Conservation (phyloP, 176 grass and related monocot species). For the Carex parvula region DNA sequence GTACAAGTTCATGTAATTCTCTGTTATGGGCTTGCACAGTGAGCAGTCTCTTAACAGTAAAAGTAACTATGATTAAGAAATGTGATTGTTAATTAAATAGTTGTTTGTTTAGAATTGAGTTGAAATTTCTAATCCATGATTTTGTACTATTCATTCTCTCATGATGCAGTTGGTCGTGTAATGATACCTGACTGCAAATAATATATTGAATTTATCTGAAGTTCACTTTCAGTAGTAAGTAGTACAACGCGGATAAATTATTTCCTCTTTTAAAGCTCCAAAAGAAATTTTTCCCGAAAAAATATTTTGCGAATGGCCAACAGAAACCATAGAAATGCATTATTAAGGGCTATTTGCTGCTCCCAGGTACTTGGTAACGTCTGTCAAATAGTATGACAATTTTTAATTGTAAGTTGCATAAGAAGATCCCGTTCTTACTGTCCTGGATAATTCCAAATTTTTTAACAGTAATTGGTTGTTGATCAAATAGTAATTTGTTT, state of each 20-base stretch:
- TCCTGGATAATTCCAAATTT: not conserved
- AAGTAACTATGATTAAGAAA: not conserved
- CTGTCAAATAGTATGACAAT: not conserved
- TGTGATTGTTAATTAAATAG: not conserved
- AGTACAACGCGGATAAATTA: not conserved
- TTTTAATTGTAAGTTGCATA: not conserved
- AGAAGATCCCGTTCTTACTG: not conserved
- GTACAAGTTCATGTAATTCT: conserved; percentile 9
- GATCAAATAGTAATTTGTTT: not conserved
- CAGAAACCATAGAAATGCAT: not conserved
- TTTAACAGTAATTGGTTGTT: not conserved
- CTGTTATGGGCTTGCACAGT: not conserved
- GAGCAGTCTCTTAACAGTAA: not conserved
- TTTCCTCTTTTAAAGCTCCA: not conserved
- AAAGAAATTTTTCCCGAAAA: not conserved
- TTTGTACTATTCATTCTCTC: not conserved
- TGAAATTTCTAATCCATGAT: not conserved
- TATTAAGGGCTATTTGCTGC: not conserved
- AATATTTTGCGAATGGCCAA: not conserved
- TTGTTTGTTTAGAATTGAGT: not conserved
- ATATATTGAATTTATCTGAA: not conserved
- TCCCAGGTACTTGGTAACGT: not conserved
- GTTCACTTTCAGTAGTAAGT: not conserved
- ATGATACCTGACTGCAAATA: not conserved
- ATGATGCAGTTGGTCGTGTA: not conserved